Base-by-base conservation (phyloP, 805 yeast genomes). In the Ogataea wickerhamii region DNA sequence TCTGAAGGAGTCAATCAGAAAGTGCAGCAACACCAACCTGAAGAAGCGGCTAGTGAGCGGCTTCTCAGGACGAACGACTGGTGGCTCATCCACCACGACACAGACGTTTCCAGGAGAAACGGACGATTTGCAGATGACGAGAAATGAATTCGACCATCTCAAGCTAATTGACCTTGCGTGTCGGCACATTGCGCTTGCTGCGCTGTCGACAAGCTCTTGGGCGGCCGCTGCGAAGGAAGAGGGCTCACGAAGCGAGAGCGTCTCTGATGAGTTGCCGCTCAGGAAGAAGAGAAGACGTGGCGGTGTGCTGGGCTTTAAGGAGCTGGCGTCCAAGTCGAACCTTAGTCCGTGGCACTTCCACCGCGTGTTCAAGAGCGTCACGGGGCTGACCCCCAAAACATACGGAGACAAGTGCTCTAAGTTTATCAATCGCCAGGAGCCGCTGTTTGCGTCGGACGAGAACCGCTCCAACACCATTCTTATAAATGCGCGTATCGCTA, bases 321-420 rank as follows among this genome's bases (percentile, higher is more conserved):
- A 87, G 58, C 70, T 87, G 54, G 96, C 95, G 6, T 80, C 86
- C 16, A 83, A 87, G 55, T 80, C 88, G 7, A 82, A 82, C 48
- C 71, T 87, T 42, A 76, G 87, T 8, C 93, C 95, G 18, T 87
- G 95, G 95, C 96, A 87, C 61, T 87, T 87, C 62, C 96, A 87
- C 67, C 69, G 96, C 36, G 95, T 87, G 18, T 87, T 87, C 69
- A 82, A 87, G 61, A 75, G 81, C 38, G 85, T 87, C 44, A 84
- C 94, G 4, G 91, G 94, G 2, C 71, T 86, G 41, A 87, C 96
- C 1, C 95, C 95, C 18, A 85, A 87, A 66, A 82, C 86, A 5
- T 87, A 87, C 53, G 95, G 95, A 36, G 95, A 87, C 55, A 78
- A 80, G 45, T 84, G 95, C 56, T 81, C 77, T 69, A 80, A 76